Evolutionary conservation across 2,329 filamentous ascomycete genomes (phyloP).

Genomic region (Epichloe amarillans): DNA sequence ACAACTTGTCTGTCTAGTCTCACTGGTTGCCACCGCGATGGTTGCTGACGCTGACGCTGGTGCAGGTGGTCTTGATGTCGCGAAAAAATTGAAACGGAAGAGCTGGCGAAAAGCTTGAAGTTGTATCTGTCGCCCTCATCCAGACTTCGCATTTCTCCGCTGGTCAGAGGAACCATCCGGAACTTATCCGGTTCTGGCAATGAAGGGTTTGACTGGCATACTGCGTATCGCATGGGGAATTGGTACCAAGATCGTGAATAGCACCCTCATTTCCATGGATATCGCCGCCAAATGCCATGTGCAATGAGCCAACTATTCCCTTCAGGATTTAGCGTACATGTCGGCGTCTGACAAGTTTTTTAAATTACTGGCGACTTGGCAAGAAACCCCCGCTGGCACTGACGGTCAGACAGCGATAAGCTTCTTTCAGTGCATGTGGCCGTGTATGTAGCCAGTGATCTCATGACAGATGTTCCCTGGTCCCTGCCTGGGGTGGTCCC

Average conservation of each 20-base stretch:
- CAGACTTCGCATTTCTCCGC: no score
- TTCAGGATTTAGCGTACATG: neutral
- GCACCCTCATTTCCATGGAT: neutral
- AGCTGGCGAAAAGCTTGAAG: no score
- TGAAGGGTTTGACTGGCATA: neutral
- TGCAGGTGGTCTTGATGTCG: no score
- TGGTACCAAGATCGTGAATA: neutral
- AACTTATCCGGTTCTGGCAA: neutral
- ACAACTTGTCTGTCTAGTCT: neutral
- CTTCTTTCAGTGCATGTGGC: neutral
- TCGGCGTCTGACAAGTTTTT: neutral
- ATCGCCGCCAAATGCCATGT: constrained; percentile 1
- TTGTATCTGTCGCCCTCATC: no score
- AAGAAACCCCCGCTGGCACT: neutral
- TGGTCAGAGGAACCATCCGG: neutral
- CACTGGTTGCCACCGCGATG: no score
- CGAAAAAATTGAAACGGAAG: no score
- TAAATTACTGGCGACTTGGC: no score
- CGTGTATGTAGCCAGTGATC: constrained; percentile 3
- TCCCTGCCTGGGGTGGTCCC: neutral
- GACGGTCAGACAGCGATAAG: neutral
- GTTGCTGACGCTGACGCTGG: no score
- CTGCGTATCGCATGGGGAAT: neutral
- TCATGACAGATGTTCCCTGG: neutral
- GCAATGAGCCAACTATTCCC: neutral